Evolutionary conservation across 371 early-diverging fungal species (phyloP).

Genomic region (Rozella allomycis): DNA sequence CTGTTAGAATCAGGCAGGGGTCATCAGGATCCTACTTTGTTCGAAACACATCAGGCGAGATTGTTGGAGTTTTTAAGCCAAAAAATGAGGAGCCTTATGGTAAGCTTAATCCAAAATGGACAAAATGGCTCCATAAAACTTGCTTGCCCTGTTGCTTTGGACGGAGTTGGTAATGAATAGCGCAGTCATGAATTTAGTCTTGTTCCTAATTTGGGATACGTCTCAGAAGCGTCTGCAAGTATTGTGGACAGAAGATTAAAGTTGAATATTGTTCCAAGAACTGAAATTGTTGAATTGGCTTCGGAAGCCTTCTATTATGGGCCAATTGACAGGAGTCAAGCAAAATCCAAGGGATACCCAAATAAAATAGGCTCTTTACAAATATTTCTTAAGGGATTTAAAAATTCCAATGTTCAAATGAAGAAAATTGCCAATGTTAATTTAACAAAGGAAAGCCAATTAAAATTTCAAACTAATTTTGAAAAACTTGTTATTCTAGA

Average conservation of each 20-base stretch:
- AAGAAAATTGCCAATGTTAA: neutral
- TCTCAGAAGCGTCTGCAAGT: slow-evolving; percentile 66
- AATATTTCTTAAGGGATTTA: slow-evolving; percentile 52
- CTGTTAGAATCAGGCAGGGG: slow-evolving; percentile 37
- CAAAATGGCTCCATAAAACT: slow-evolving; percentile 74
- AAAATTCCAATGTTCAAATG: slow-evolving; percentile 33
- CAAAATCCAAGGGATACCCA: slow-evolving; percentile 10
- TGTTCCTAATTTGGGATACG: slow-evolving; percentile 68
- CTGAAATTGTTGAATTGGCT: slow-evolving; percentile 48
- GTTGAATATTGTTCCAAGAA: slow-evolving; percentile 57
- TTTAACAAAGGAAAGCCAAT: slow-evolving; percentile 40
- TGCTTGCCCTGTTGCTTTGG: slow-evolving; percentile 68
- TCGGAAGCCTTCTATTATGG: slow-evolving; percentile 56
- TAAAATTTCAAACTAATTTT: slow-evolving; percentile 53
- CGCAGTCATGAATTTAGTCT: slow-evolving; percentile 11
- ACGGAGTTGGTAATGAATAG: neutral
- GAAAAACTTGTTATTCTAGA: slow-evolving; percentile 63
- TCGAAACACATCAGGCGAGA: slow-evolving; percentile 26
- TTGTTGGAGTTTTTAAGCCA: slow-evolving; percentile 77
- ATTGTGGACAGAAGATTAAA: slow-evolving; percentile 49
- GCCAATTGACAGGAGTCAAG: slow-evolving; percentile 12
- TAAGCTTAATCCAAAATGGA: slow-evolving; percentile 72
- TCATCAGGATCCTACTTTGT: slow-evolving; percentile 80
- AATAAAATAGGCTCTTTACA: slow-evolving; percentile 68
- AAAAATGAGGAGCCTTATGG: slow-evolving; percentile 87